phyloP scores from a whole-genome alignment of 306 rosid species.

The Malus sylvestris region DNA sequence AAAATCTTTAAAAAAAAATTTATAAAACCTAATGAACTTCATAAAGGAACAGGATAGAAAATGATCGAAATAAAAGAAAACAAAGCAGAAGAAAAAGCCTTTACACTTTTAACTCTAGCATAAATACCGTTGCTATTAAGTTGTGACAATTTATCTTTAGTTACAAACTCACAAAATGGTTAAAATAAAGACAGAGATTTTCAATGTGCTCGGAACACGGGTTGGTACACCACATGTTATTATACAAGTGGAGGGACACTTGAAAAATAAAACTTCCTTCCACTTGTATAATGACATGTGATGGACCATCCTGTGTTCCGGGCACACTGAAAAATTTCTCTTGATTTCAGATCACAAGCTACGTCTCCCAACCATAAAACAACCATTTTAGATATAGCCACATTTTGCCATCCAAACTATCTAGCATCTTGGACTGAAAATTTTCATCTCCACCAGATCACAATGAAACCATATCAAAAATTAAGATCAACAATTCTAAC shows the following conservation, averaged over 20 bases:
- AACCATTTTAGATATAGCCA: background rate
- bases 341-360: background rate
- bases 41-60: background rate
- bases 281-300: too few species aligned
- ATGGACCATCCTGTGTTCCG: too few species aligned
- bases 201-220: too few species aligned
- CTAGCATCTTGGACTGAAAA: background rate
- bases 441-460: background rate
- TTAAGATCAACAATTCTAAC: background rate
- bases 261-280: too few species aligned
- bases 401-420: background rate
- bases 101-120: background rate
- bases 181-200: too few species aligned
- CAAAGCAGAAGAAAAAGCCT: background rate
- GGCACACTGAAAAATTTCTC: background rate
- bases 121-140: too few species aligned
- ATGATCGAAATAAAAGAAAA: background rate
- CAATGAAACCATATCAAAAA: background rate
- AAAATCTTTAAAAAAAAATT: background rate
- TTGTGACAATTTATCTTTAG: too few species aligned
- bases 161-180: too few species aligned
- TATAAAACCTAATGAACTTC: background rate
- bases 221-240: too few species aligned
- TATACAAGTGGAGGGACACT: too few species aligned
- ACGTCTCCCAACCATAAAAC: background rate